Evolutionary conservation across 2,329 filamentous ascomycete genomes (phyloP).

Genomic region (Aspergillus tamarii): DNA sequence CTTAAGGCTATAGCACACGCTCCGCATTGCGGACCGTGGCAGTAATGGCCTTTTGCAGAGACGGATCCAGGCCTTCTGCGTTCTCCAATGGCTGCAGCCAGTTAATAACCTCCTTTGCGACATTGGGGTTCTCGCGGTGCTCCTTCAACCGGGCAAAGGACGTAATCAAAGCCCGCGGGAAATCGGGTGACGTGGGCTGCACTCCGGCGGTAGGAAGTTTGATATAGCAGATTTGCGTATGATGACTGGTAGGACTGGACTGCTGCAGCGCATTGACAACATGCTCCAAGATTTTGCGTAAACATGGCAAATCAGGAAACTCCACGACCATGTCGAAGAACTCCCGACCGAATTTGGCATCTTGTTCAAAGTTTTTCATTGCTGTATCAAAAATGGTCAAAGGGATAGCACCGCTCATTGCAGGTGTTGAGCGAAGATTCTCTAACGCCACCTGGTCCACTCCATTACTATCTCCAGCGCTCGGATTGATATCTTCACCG

Average conservation of each 20-base stretch:
- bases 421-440: conserved; percentile 71
- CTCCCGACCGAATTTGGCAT: conserved; percentile 65
- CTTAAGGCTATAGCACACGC: conserved; percentile 30
- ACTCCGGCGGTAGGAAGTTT: conserved; percentile 71
- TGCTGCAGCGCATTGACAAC: conserved; percentile 67
- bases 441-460: conserved; percentile 61
- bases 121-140: conserved; percentile 43
- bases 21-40: conserved; percentile 42
- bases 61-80: conserved; percentile 54
- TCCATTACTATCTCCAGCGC: conserved; percentile 55
- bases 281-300: conserved; percentile 70
- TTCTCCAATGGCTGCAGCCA: conserved; percentile 53
- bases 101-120: conserved; percentile 52
- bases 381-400: conserved; percentile 88
- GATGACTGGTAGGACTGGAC: conserved; percentile 62
- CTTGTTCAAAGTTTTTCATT: conserved; percentile 74
- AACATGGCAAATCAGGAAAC: conserved; percentile 69
- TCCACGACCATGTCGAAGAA: conserved; percentile 80
- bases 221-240: conserved; percentile 71
- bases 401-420: conserved; percentile 89
- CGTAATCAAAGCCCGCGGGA: conserved; percentile 70
- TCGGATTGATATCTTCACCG: conserved; percentile 64
- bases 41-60: conserved; percentile 56
- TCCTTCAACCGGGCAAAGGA: conserved; percentile 66
- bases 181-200: conserved; percentile 65